Conservation (phyloP, 192 early-diverging fungal species). For the Coemansia sp. region DNA sequence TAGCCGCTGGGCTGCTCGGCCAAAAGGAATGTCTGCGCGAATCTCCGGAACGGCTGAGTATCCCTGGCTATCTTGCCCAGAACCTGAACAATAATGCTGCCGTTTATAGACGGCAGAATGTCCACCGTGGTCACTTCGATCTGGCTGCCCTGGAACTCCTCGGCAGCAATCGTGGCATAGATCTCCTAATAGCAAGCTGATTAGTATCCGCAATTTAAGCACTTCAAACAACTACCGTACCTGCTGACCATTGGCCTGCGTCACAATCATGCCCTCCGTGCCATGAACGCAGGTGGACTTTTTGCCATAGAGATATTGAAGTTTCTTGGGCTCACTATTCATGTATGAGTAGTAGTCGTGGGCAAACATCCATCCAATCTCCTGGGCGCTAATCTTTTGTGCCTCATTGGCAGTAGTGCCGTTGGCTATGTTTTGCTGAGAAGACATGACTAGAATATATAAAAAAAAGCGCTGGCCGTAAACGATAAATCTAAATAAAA, state of each 20-base stretch:
- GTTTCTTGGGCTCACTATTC: conserved; percentile 73
- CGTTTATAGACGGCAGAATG: conserved; percentile 68
- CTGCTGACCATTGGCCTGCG: conserved; percentile 66
- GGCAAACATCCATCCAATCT: conserved; percentile 92
- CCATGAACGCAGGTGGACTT: conserved; percentile 82
- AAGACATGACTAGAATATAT: conserved; percentile 23
- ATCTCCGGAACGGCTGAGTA: conserved; percentile 74
- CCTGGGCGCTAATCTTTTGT: conserved; percentile 51
- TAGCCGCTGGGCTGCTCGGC: conserved; percentile 87
- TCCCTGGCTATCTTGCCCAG: conserved; percentile 90
- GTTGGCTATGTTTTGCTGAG: conserved; percentile 40
- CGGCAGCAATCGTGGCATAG: conserved; percentile 65
- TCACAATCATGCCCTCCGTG: conserved; percentile 70
- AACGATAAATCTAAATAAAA: conserved; percentile 16
- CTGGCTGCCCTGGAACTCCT: conserved; percentile 82
- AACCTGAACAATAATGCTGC: conserved; percentile 86
- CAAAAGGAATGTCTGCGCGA: conserved; percentile 89
- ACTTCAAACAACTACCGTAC: conserved; percentile 15
- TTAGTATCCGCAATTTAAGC: not conserved
- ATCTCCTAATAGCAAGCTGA: conserved; percentile 68
- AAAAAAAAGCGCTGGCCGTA: conserved; percentile 6
- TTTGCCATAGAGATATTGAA: conserved; percentile 88
- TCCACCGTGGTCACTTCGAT: conserved; percentile 88
- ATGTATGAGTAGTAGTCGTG: conserved; percentile 92
- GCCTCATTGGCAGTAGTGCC: conserved; percentile 23